Base-by-base conservation (phyloP, 2,329 filamentous ascomycete genomes). In the Apiospora koreana region DNA sequence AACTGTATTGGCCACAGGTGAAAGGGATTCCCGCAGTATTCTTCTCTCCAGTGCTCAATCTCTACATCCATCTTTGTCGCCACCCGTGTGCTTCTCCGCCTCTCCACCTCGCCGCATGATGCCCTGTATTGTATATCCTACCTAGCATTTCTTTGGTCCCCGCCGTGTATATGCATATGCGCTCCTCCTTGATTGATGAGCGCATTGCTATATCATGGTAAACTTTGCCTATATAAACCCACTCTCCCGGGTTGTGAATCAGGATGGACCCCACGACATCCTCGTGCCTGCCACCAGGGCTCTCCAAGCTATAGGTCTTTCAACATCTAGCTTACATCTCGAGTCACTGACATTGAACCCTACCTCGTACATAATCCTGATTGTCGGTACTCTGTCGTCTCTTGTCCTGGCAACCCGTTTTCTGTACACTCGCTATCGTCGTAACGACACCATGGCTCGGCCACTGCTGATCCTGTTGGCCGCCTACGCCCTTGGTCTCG, bases 361-460 rank as follows among this genome's bases (percentile, higher is more conserved):
- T n/a, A 38, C 31, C 10, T 5, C 54, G 28, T 38, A 62, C 31
- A 23, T 23, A 14, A n/a, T 62, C 21, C 31, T 62, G 54, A n/a
- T 68, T 38, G 65, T 58, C 12, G 67, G 42, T 42, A 48, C 46
- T 12, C 35, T 71, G 10, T 43, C 25, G 42, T 67, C 68, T 12
- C 65, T 67, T n/a, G 23, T 66, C 42, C 25, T 69, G 10, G 65
- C 46, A 25, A 66, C 66, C 38, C 68, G 68, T 16, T 62, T 65
- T 48, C 67, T 65, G 41, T 68, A 65, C 38, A 21, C 18, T 21
- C 38, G 46, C 18, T 45, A 58, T 14, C 64, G 38, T 31, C 67
- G 50, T 45, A 54, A 50, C 14, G 42, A 46, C 70, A 70, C 46
- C 65, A 71, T 71, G 70, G 54, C 70, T 28, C 68, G 65, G 41